A percentile compares a stretch with the other conserved stretches of the same genome.
phyloP scores from a whole-genome alignment of 2,329 filamentous ascomycete genomes.

The Lecanicillium sp. region DNA sequence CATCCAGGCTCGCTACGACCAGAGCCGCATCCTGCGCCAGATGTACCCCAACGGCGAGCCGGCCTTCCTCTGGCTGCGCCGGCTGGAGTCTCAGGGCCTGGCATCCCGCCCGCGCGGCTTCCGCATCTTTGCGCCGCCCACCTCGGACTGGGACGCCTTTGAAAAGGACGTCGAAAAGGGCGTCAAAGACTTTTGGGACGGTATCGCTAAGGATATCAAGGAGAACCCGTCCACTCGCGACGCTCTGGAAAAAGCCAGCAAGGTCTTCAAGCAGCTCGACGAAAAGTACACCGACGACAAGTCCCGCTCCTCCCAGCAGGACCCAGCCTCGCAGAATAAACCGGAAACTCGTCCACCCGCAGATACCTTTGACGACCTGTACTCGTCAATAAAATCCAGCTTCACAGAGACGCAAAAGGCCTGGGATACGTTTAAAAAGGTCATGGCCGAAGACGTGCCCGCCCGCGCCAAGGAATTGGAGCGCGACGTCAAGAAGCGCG shows the following conservation, averaged over 20 bases:
- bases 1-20: conserved; percentile 26
- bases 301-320: background rate
- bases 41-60: conserved; percentile 34
- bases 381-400: conserved; percentile 26
- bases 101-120: conserved; percentile 12
- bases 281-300: conserved; percentile 6
- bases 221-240: conserved; percentile 9
- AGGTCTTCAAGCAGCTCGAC: conserved; percentile 10
- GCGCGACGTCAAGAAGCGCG: background rate
- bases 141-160: conserved; percentile 20
- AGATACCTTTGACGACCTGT: conserved; percentile 34
- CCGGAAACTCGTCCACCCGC: conserved; percentile 13
- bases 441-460: conserved; percentile 17
- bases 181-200: conserved; percentile 20
- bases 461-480: conserved; percentile 7
- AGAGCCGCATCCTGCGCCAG: conserved; percentile 26
- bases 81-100: conserved; percentile 29
- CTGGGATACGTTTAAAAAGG: conserved; percentile 32
- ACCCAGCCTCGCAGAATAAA: background rate
- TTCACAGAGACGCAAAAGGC: conserved; percentile 29
- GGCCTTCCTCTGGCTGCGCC: conserved; percentile 32
- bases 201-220: conserved; percentile 10
- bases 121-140: conserved; percentile 19
- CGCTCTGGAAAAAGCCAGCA: conserved; percentile 10
- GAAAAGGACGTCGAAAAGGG: conserved; percentile 22